Base-by-base conservation (phyloP, 164 flowering plant species). In the Tinospora cordifolia region DNA sequence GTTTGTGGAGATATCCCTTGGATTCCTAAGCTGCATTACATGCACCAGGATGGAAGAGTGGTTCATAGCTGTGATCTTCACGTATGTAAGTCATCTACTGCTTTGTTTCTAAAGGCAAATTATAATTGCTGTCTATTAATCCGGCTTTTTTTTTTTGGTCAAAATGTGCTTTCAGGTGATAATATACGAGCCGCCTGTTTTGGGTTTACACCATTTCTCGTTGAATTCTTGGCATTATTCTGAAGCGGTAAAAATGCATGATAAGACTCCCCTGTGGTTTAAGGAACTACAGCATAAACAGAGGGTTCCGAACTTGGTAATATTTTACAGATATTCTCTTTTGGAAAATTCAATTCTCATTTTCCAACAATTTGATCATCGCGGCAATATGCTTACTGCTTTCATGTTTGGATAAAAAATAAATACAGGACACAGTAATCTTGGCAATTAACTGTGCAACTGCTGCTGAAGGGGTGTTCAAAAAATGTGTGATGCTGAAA, bases 181-280 rank as follows among this genome's bases (percentile, higher is more conserved):
- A 54, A 1, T 86, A 19, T 92, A 91, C 78, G 97, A 91, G 62
- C 83, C 84, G 73, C 96, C 98, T 6, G 68, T 30, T 62, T 87
- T 77, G 86, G 96, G 96, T 41, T 64, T 62, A 59, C 97, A 88
- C 72, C 95, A 95, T 82, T 87, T 87, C 74, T 85, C 88, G 0
- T 49, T 84, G 66, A 77, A 75, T 63, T 68, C 69, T 67, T 73
- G 80, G 75, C 72, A 63, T 74, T 76, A 76, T 46, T 72, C 74
- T 67, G 80, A 82, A 68, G 79, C 68, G 69, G 78, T 36, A 47
- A 72, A 69, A 71, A 62, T 49, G 67, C 72, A 76, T 63, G 40
- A 70, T 34, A 90, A 83, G 80, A 88, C 79, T 66, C 99, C 99
- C 62, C 80, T 79, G 74, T 95, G 99, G 99, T 76, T 87, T 75